Percentiles rank a stretch among this genome's conserved stretches.
Conservation (phyloP, 352 stramenopile species). For the Thalassiosira exigua region DNA sequence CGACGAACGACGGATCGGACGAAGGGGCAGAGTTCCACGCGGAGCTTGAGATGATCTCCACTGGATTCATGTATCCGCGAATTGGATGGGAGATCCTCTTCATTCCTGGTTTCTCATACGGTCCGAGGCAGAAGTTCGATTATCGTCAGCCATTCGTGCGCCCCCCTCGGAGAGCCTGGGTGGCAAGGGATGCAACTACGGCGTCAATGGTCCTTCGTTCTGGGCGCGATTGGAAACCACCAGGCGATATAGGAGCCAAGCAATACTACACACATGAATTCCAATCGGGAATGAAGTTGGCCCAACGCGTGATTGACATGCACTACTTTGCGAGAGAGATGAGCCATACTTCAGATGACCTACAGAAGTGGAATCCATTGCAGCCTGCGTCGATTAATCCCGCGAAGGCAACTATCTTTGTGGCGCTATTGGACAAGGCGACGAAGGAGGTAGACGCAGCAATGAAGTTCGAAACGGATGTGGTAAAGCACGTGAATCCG, state of each 20-base stretch:
- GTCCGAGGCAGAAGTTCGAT: neutral
- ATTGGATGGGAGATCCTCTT: constrained; percentile 14
- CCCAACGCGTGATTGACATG: too few species aligned
- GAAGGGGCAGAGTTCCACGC: neutral
- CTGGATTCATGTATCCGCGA: neutral
- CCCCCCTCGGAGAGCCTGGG: neutral
- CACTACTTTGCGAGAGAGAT: too few species aligned
- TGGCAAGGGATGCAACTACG: neutral
- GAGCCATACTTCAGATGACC: too few species aligned
- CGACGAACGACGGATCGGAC: neutral
- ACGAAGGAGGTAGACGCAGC: neutral
- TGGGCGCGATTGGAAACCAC: too few species aligned
- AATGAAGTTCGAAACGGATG: neutral
- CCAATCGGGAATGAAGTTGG: too few species aligned
- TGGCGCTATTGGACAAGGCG: neutral
- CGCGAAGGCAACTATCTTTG: neutral
- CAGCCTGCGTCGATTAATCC: neutral
- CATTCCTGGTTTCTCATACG: constrained; percentile 5
- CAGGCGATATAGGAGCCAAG: too few species aligned
- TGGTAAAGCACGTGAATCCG: neutral
- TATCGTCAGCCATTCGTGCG: neutral
- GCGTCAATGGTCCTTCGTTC: too few species aligned
- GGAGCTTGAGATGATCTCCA: neutral
- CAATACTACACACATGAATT: too few species aligned
- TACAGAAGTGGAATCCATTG: neutral